Percentiles rank a stretch among this genome's conserved stretches.
These are phyloP conservation scores for Pyrenophora seminiperda DNA, from an alignment of 2,329 filamentous ascomycete species.

Conservation along the genomic window DNA sequence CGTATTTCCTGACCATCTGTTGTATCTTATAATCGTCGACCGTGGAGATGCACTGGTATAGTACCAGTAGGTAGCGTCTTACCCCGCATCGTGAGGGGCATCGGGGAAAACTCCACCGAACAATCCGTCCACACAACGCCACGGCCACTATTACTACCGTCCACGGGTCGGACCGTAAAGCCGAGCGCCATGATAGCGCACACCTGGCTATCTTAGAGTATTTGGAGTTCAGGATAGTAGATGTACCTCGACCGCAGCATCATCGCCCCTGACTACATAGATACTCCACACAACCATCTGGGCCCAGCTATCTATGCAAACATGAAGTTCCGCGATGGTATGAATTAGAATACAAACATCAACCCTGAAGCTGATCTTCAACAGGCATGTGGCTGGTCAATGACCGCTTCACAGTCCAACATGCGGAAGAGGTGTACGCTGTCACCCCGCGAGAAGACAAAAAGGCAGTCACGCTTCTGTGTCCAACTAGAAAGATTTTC, in stretches of 20 bases:
- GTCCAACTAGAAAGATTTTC: conserved; percentile 62
- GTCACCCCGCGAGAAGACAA: conserved; percentile 53
- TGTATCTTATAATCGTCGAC: neutral
- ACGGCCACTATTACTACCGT: conserved; percentile 1
- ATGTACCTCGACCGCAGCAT: neutral
- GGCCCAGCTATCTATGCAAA: conserved; percentile 11
- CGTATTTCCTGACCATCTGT: neutral
- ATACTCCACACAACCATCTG: neutral
- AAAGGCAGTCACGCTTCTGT: conserved; percentile 60
- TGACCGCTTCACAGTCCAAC: conserved; percentile 65
- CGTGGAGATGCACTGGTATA: neutral
- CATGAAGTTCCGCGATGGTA: conserved; percentile 67
- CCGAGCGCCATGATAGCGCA: conserved; percentile 17
- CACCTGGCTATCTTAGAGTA: neutral
- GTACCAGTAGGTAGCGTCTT: too few relatives aligned
- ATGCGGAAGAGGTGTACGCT: conserved; percentile 68
- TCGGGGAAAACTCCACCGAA: conserved; percentile 28
- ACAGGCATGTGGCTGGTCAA: conserved; percentile 68
- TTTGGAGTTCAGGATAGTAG: conserved; percentile 3
- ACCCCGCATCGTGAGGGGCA: conserved; percentile 18
- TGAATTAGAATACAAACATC: conserved; percentile 2
- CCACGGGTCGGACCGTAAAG: conserved; percentile 26
- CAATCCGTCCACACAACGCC: conserved; percentile 28
- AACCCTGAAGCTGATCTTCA: conserved; percentile 12
- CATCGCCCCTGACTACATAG: neutral